Conservation (phyloP, 2,329 filamentous ascomycete genomes). For the Colletotrichum limetticola region DNA sequence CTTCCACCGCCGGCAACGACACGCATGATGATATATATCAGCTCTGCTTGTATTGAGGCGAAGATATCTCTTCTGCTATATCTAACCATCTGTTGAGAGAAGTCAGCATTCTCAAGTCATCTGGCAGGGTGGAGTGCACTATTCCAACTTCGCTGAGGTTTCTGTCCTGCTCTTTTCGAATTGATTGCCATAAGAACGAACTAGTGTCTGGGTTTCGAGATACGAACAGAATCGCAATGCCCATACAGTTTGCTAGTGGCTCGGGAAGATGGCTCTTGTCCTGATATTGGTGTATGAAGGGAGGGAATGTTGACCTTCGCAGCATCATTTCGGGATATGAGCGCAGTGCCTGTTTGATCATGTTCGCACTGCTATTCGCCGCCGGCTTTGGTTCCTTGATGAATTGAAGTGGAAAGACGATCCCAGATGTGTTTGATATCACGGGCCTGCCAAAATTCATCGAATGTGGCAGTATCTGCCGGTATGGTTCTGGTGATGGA, state of each 20-base stretch:
- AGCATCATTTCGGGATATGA: conserved; percentile 31
- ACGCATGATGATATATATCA: conserved; percentile 33
- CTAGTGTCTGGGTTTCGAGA: conserved; percentile 17
- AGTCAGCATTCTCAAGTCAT: neutral
- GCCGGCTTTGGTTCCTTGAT: neutral
- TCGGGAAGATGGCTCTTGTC: conserved; percentile 18
- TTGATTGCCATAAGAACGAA: conserved; percentile 21
- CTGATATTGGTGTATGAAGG: conserved; percentile 25
- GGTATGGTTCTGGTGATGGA: neutral
- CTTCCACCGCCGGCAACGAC: conserved; percentile 11
- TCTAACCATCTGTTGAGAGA: neutral
- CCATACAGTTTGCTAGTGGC: conserved; percentile 27
- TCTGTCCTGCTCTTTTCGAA: conserved; percentile 18
- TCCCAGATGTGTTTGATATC: neutral
- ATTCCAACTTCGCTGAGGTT: conserved; percentile 9
- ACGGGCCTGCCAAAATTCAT: neutral
- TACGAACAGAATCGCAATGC: conserved; percentile 15
- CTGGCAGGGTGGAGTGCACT: neutral
- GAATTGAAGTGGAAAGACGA: neutral
- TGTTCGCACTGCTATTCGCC: neutral
- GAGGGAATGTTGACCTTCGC: conserved; percentile 29
- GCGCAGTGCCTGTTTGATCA: conserved; percentile 16
- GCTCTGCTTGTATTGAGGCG: conserved; percentile 22
- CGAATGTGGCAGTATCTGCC: neutral
- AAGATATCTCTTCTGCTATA: conserved; percentile 6